Evolutionary conservation across 2,329 filamentous ascomycete genomes (phyloP).

Genomic region (Chrysosporium keratinophilum): DNA sequence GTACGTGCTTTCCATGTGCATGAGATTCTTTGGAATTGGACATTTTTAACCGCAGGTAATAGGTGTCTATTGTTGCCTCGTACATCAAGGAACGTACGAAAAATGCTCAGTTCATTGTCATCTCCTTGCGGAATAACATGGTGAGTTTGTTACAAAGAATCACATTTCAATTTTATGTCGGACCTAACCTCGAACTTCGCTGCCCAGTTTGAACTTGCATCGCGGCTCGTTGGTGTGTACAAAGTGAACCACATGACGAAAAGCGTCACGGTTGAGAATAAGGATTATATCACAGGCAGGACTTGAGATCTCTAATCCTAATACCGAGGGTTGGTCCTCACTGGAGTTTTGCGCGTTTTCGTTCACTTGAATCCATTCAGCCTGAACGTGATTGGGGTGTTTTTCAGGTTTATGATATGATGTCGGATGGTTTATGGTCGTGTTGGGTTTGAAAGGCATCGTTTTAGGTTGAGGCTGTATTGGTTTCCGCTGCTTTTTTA

Average conservation of each 20-base stretch:
- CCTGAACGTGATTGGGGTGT: no score
- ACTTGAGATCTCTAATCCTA: constrained; percentile 15
- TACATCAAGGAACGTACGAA: constrained; percentile 99
- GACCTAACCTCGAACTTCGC: constrained; percentile 9
- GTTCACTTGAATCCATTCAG: no score
- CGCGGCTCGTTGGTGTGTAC: constrained; percentile 90
- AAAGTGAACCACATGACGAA: constrained; percentile 99
- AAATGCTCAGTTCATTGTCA: constrained; percentile 98
- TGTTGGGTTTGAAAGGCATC: no score
- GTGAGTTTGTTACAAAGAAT: constrained; percentile 20
- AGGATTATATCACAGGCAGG: constrained; percentile 52
- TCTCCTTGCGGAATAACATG: constrained; percentile 97
- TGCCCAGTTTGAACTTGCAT: constrained; percentile 73
- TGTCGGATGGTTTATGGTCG: no score
- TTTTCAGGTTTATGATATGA: no score
- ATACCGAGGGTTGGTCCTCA: neutral
- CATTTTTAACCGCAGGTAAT: neutral
- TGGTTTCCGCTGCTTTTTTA: no score
- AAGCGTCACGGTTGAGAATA: constrained; percentile 80
- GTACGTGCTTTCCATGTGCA: constrained; percentile 46
- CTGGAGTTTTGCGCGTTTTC: no score
- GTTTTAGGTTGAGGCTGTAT: no score
- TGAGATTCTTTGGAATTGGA: neutral
- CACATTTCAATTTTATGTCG: neutral
- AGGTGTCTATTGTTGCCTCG: constrained; percentile 94